These are phyloP conservation scores for Dorcoceras hygrometricum DNA, from an alignment of 257 asterid genomes.

Conservation along the genomic window DNA sequence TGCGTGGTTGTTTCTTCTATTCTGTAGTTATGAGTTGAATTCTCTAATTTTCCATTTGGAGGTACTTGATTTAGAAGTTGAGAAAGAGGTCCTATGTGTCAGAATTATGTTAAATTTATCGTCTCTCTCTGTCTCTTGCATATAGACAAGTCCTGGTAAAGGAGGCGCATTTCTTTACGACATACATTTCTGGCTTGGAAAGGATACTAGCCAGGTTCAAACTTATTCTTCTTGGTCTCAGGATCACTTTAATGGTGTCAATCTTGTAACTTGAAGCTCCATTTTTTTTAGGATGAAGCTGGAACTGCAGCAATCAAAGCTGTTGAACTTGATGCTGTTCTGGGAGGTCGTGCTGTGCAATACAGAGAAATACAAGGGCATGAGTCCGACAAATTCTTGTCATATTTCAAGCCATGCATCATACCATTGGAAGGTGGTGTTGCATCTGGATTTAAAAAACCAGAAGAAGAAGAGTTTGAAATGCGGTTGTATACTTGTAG, in stretches of 20 bases:
- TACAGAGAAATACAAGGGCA: slow-evolving; percentile 86
- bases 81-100: slow-evolving; percentile 1
- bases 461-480: slow-evolving; percentile 90
- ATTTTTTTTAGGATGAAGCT: slow-evolving; percentile 73
- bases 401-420: slow-evolving; percentile 88
- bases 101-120: slow-evolving; percentile 5
- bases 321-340: slow-evolving; percentile 85
- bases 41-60: neutral
- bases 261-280: slow-evolving; percentile 16
- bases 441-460: slow-evolving; percentile 83
- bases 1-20: slow-evolving; percentile 25
- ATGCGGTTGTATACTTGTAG: slow-evolving; percentile 70
- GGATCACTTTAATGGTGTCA: slow-evolving; percentile 8
- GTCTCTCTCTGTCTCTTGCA: neutral
- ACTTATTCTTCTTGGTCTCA: slow-evolving; percentile 17
- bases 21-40: slow-evolving; percentile 7
- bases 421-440: slow-evolving; percentile 93
- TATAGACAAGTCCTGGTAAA: slow-evolving; percentile 75
- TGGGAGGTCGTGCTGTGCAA: slow-evolving; percentile 96
- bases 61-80: neutral
- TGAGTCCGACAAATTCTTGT: slow-evolving; percentile 84
- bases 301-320: slow-evolving; percentile 95
- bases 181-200: slow-evolving; percentile 96
- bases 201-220: slow-evolving; percentile 89
- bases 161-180: slow-evolving; percentile 84